Base-by-base conservation (phyloP, 768 basidiomycete genomes). In the Lentinula boryana region DNA sequence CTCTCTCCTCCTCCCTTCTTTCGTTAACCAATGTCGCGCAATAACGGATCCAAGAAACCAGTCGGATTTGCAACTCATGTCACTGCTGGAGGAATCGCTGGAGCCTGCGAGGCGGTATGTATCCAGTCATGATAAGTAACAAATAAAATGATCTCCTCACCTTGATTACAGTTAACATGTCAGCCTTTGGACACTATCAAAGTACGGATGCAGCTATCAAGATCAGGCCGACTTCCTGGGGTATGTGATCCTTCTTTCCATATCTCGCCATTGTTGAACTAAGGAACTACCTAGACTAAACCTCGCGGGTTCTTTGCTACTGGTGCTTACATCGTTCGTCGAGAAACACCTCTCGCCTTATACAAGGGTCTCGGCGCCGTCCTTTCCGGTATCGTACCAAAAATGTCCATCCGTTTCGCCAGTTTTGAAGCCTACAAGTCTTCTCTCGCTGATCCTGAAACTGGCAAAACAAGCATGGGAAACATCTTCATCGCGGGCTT, bases 341-440 rank as follows among this genome's bases (percentile, higher is more conserved):
- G 94, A 59, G 97, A 99, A 76, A 95, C 95, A 2, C 93, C 94
- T 0, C 81, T 98, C 41, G 97, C 97, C 2, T 76, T 99, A 41
- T 99, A 98, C 84, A 99, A 99, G 72, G 97, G 95, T 63, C 84
- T 99, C 40, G 97, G 97, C 21, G 97, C 97, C 8, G 97, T 99
- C 46, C 78, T 96, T 50, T 88, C 92, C 10, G 97, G 97, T 10
- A 99, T 99, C 72, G 93, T 98, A 7, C 97, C 97, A 1, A 99
- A 99, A 78, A 99, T 99, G 97, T 94, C 94, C 52, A 98, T 95
- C 70, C 90, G 97, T 38, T 99, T 98, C 72, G 95, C 96, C 9
- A 93, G 92, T 72, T 99, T 99, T 71, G 97, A 99, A 77, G 80
- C 86, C 49, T 99, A 99, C 82, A 95, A 96, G 73, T 82, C 78